These are phyloP conservation scores for Blepharisma japonicum DNA, from an alignment of 73 alveolate species.

Conservation along the genomic window DNA sequence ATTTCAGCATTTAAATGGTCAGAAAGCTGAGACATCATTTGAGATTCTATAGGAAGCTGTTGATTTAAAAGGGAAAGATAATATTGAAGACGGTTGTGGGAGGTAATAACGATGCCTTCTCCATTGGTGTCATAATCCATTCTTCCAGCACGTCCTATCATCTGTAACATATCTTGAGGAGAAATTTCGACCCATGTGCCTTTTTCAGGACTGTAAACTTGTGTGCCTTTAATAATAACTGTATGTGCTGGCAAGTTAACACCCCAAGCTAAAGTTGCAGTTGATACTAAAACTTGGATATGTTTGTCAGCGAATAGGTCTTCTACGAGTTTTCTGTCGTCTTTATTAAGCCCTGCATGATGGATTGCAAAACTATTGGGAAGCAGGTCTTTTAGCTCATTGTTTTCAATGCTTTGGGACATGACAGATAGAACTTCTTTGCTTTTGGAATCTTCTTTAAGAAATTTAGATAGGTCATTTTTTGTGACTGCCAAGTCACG, in stretches of 20 bases:
- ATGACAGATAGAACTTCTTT: neutral
- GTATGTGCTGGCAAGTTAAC: constrained; percentile 99
- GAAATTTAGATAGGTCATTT: constrained; percentile 77
- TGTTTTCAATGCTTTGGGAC: constrained; percentile 34
- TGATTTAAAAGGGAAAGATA: constrained; percentile 94
- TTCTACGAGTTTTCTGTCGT: constrained; percentile 97
- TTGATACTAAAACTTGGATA: constrained; percentile 78
- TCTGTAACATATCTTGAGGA: constrained; percentile 95
- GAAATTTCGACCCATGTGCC: constrained; percentile 98
- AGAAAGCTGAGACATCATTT: constrained; percentile 81
- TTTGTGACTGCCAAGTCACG: constrained; percentile 81
- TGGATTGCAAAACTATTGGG: constrained; percentile 98
- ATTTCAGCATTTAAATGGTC: constrained; percentile 98
- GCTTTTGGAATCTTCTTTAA: constrained; percentile 48
- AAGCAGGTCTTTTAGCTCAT: constrained; percentile 88
- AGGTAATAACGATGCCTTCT: constrained; percentile 98
- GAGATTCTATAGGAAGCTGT: constrained; percentile 98
- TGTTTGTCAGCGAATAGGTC: constrained; percentile 92
- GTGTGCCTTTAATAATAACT: constrained; percentile 99
- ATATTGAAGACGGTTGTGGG: constrained; percentile 92
- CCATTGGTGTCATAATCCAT: constrained; percentile 97
- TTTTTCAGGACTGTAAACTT: constrained; percentile 98
- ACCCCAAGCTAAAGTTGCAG: constrained; percentile 99
- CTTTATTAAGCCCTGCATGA: constrained; percentile 99
- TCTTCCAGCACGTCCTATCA: constrained; percentile 99